Conservation (phyloP, 2,329 filamentous ascomycete species). For the Neopestalotiopsis clavispora region DNA sequence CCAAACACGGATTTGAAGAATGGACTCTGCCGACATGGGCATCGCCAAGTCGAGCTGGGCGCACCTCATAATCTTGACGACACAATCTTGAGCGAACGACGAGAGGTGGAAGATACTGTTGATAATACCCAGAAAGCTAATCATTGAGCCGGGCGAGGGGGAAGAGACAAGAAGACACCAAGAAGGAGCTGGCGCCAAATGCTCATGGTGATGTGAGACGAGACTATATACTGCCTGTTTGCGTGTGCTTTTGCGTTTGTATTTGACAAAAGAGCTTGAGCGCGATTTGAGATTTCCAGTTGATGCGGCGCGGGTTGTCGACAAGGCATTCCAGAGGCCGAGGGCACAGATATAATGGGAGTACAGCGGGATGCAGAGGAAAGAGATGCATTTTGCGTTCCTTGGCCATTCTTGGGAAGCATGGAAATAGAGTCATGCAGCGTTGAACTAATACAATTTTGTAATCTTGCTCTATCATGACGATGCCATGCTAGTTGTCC, state of each 20-base stretch:
- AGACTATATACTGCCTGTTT: slow-evolving; percentile 9
- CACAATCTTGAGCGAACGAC: slow-evolving; percentile 2
- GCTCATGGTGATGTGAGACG: slow-evolving; percentile 5
- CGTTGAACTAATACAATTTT: background rate
- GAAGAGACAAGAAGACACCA: slow-evolving; percentile 1
- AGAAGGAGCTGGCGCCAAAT: background rate
- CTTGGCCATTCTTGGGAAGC: background rate
- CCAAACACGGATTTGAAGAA: background rate
- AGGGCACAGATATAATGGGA: background rate
- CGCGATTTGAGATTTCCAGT: background rate
- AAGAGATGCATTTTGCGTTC: background rate
- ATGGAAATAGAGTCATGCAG: background rate
- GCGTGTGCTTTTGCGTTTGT: slow-evolving; percentile 2
- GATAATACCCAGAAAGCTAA: slow-evolving; percentile 7
- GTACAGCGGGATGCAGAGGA: background rate
- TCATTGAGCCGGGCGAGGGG: background rate
- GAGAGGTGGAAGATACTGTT: background rate
- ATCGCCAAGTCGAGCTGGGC: slow-evolving; percentile 13
- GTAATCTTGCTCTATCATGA: background rate
- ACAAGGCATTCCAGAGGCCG: background rate
- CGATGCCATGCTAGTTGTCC: background rate
- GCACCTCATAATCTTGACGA: background rate
- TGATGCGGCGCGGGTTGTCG: background rate
- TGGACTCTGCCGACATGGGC: background rate
- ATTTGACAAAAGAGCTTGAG: slow-evolving; percentile 7